These are phyloP conservation scores for Cutaneotrichosporon sp. DNA, from an alignment of 1,284 basidiomycete species.

Conservation along the genomic window DNA sequence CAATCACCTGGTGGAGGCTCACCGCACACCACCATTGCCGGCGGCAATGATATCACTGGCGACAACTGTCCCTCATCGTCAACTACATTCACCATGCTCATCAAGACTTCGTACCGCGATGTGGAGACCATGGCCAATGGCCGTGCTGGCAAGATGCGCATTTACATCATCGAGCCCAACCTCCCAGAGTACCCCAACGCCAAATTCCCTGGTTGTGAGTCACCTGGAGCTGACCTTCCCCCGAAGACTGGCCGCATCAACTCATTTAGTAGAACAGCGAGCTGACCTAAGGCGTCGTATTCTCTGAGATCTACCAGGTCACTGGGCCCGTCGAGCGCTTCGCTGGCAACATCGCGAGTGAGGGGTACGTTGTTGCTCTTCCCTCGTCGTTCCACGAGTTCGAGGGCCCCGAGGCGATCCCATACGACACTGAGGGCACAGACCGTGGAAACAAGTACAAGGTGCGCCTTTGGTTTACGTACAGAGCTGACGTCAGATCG, in stretches of 20 bases:
- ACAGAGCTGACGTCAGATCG: slow-evolving; percentile 59
- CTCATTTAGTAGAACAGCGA: background rate
- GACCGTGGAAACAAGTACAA: slow-evolving; percentile 87
- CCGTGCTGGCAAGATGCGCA: slow-evolving; percentile 67
- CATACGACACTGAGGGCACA: slow-evolving; percentile 85
- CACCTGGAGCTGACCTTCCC: background rate
- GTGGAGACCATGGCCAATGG: slow-evolving; percentile 65
- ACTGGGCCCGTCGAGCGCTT: slow-evolving; percentile 58
- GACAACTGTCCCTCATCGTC: background rate
- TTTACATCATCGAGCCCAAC: slow-evolving; percentile 55
- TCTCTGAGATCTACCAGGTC: slow-evolving; percentile 56
- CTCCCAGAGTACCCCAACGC: slow-evolving; percentile 52
- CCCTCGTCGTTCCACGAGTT: slow-evolving; percentile 75
- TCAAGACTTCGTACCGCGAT: slow-evolving; percentile 74
- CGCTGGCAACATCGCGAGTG: slow-evolving; percentile 85
- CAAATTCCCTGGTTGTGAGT: slow-evolving; percentile 52
- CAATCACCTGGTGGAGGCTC: slow-evolving; percentile 11
- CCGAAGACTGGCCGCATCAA: background rate
- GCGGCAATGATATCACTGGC: slow-evolving; percentile 1
- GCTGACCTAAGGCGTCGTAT: slow-evolving; percentile 41
- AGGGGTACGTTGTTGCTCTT: slow-evolving; percentile 57
- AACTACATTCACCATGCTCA: slow-evolving; percentile 61
- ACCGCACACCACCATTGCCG: background rate
- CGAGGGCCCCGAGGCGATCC: slow-evolving; percentile 76
- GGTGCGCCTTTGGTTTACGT: slow-evolving; percentile 50